Evolutionary conservation across 768 basidiomycete genomes (phyloP), one percentile per base, ranked within the genome.

Genomic region (Symmetrospora coprosmae): DNA sequence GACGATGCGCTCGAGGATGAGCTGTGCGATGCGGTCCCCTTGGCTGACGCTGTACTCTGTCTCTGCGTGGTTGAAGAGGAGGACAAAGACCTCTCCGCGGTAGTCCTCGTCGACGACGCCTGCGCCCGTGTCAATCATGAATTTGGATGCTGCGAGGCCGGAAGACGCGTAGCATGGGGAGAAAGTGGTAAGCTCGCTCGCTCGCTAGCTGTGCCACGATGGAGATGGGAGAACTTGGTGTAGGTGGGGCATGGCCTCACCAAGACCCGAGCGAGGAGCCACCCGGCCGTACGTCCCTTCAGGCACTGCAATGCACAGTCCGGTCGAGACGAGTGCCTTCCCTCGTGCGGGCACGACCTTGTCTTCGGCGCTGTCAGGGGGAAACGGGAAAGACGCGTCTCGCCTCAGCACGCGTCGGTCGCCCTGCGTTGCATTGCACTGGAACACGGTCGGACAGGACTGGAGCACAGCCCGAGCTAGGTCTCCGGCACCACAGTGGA

Each of bases 41-140:
- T 86, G 82, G 68, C 86, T 77, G 62, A 99, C 94, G 92, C 84
- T 75, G 70, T 96, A 99, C 68, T 96, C 88, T 61, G 80, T 76
- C 72, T 94, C 87, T 0, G 85, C 85, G 58, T 83, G 80, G 71
- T 99, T 97, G 80, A 88, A 96, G 41, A 99, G 77, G 28, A 99
- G 77, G 34, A 97, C 87, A 69, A 84, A 89, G 45, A 99, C 80
- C 13, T 82, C 76, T 21, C 94, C 94, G 52, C 94, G 79, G 73
- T 99, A 97, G 72, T 99, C 94, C 6, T 88, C 87, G 65, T 99
- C 94, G 50, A 99, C 80, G 6, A 99, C 94, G 21, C 92, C 94
- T 11, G 94, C 94, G 1, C 94, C 94, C 0, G 92, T 97, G 70
- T 91, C 87, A 61, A 97, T 96, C 82, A 88, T 89, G 72, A 87